Conservation (phyloP, 2,329 filamentous ascomycete genomes). For the Didymellaceae sp. region DNA sequence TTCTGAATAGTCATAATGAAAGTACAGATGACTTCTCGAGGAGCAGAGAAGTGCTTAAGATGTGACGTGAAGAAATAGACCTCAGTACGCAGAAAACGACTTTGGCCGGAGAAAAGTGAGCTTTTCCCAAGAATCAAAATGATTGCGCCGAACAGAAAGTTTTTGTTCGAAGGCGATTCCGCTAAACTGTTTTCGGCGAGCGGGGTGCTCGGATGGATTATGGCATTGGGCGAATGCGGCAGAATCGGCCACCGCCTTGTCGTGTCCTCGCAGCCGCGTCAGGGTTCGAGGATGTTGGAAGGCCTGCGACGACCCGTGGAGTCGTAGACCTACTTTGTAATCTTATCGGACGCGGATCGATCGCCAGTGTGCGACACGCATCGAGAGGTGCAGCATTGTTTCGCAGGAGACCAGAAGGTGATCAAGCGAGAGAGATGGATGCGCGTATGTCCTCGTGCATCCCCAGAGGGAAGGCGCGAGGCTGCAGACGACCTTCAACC, state of each 20-base stretch:
- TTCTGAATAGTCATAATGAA: conserved; percentile 75
- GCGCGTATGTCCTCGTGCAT: no score
- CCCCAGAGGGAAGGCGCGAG: no score
- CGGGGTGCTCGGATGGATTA: no score
- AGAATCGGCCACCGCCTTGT: conserved; percentile 8
- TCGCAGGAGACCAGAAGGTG: no score
- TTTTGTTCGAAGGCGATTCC: conserved; percentile 27
- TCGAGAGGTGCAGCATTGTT: no score
- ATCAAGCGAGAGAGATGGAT: no score
- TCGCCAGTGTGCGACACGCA: no score
- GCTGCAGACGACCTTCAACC: no score
- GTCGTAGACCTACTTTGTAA: no score
- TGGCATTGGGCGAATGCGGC: no score
- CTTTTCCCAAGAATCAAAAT: conserved; percentile 57
- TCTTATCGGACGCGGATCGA: no score
- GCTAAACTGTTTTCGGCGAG: not conserved
- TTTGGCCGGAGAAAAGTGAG: conserved; percentile 64
- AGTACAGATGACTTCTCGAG: conserved; percentile 39
- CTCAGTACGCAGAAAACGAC: conserved; percentile 38
- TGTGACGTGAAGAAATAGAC: conserved; percentile 41
- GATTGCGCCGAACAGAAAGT: conserved; percentile 28
- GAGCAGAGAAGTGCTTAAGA: conserved; percentile 31
- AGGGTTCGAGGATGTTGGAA: not conserved
- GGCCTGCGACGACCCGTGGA: not conserved
- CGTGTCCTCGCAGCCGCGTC: conserved; percentile 5